Percentiles rank a stretch among this genome's conserved stretches.
These are phyloP conservation scores for Lepidopterella palustris DNA, from an alignment of 495 filamentous ascomycete genomes.

Conservation along the genomic window DNA sequence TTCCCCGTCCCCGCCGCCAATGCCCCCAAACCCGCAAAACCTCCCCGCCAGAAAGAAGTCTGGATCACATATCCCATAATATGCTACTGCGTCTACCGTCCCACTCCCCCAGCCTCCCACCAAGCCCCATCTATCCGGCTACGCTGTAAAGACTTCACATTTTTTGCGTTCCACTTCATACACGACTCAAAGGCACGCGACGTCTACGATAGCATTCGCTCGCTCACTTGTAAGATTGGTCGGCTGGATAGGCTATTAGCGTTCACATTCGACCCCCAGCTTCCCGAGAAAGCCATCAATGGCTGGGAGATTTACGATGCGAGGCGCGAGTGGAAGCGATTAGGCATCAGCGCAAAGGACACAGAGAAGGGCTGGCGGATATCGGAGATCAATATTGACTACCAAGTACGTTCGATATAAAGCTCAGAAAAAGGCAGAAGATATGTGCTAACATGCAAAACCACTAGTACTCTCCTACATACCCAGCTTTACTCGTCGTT, in stretches of 20 bases:
- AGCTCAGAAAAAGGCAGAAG: neutral
- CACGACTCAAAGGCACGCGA: slow-evolving; percentile 70
- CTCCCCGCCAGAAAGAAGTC: slow-evolving; percentile 47
- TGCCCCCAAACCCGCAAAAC: slow-evolving; percentile 42
- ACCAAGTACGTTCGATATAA: slow-evolving; percentile 46
- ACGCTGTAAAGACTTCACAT: slow-evolving; percentile 86
- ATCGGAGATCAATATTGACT: slow-evolving; percentile 81
- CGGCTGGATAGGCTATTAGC: slow-evolving; percentile 87
- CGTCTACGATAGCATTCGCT: slow-evolving; percentile 81
- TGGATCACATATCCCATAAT: slow-evolving; percentile 97
- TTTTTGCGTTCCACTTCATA: slow-evolving; percentile 81
- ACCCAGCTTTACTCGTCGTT: slow-evolving; percentile 77
- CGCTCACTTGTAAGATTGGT: slow-evolving; percentile 73
- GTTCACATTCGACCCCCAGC: slow-evolving; percentile 71
- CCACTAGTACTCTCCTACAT: slow-evolving; percentile 92
- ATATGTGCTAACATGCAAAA: slow-evolving; percentile 27
- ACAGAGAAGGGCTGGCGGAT: slow-evolving; percentile 79
- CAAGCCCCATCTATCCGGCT: slow-evolving; percentile 78
- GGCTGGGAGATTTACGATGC: slow-evolving; percentile 89
- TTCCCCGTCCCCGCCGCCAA: slow-evolving; percentile 25
- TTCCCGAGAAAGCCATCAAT: slow-evolving; percentile 66
- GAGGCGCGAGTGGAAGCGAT: slow-evolving; percentile 68
- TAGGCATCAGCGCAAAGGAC: slow-evolving; percentile 72
- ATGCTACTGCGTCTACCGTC: slow-evolving; percentile 36
- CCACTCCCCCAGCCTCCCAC: slow-evolving; percentile 62